Base-by-base conservation (phyloP, 2,329 filamentous ascomycete species). In the Cordyceps cicadae region DNA sequence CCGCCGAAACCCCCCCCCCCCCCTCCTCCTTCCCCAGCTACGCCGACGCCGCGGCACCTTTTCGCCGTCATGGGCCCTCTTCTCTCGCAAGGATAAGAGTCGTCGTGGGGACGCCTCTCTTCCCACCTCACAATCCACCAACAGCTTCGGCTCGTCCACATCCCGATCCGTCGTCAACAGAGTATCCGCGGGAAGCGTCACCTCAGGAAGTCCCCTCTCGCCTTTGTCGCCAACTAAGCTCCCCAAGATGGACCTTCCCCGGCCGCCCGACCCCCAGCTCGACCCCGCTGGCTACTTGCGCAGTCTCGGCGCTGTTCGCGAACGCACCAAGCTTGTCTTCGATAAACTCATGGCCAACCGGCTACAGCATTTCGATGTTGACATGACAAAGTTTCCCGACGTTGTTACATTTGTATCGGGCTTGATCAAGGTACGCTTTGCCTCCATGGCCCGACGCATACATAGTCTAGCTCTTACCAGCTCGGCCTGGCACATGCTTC, bases 201-300 rank as follows among this genome's bases (percentile, higher is more conserved):
- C 66, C 48, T 76, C 79, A 5, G 76, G 69, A 37, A 81, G 78
- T 3, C 78, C 81, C n/a, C 64, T 79, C 62, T 78, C 80, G 12
- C 79, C 81, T 51, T 81, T 83, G 71, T 78, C 80, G 41, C 78
- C 71, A 62, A 70, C 72, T 66, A 79, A 75, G 64, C 82, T 92
- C 66, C 86, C 88, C 67, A 89, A 92, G 73, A 81, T 95, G 68
- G 84, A 91, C 65, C 83, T 97, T 53, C 90, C 93, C 54, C 87
- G 86, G 69, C 86, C 92, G 17, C 92, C 93, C 32, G 92, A 97
- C 75, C 92, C 93, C 68, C 82, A 87, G 64, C 80, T 93, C 67
- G 91, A 97, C 72, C 92, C 93, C 21, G 90, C 89, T 26, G 92
- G 87, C 63, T 97, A 97, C 75, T 83, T 99, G 69, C 86, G 90